Evolutionary conservation across 2,329 filamentous ascomycete genomes (phyloP), one percentile per base, ranked within the genome.

Genomic region (Cytospora mali): DNA sequence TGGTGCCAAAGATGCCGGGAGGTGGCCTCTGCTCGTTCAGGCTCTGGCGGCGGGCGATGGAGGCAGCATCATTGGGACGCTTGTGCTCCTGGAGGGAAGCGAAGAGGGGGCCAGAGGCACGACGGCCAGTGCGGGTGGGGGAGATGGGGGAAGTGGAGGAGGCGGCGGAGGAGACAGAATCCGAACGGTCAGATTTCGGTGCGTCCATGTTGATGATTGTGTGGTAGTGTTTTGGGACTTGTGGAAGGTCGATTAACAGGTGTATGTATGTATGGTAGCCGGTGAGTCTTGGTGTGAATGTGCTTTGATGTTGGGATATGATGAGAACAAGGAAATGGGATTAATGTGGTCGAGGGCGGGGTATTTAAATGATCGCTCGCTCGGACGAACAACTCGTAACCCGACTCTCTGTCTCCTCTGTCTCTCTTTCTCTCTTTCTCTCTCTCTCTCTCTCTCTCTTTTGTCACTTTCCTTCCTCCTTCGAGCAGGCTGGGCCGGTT

Each of bases 11-110:
- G 66, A 86, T 73, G 48, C 83, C 83, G 1, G 77, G 70, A 55
- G 76, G 72, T 16, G 76, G 76, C 63, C 78, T 77, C 70, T 86
- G 84, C 62, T 87, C 84, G 31, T 76, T 77, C 68, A 86, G 75
- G 69, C 82, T 85, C 69, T 82, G 79, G 6, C 84, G 81, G 16
- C 84, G 80, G n/a, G 80, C 79, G 2, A 75, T 51, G 1, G 72
- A 71, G 42, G 62, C 68, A 27, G 80, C 78, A 62, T 80, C 76
- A 53, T 74, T 74, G 23, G 73, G 71, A 56, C 82, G 79, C 73
- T 84, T 85, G 62, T 82, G 79, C 65, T 80, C 77, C 53, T 79
- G 75, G 1, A 87, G 79, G 14, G 78, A 75, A 5, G 83, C 79
- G 71, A 85, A 87, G 68, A 81, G 74, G 54, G 80, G 77, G 53